These are phyloP conservation scores for Staphylotrichum longicolle DNA, from an alignment of 495 filamentous ascomycete species.

Conservation along the genomic window DNA sequence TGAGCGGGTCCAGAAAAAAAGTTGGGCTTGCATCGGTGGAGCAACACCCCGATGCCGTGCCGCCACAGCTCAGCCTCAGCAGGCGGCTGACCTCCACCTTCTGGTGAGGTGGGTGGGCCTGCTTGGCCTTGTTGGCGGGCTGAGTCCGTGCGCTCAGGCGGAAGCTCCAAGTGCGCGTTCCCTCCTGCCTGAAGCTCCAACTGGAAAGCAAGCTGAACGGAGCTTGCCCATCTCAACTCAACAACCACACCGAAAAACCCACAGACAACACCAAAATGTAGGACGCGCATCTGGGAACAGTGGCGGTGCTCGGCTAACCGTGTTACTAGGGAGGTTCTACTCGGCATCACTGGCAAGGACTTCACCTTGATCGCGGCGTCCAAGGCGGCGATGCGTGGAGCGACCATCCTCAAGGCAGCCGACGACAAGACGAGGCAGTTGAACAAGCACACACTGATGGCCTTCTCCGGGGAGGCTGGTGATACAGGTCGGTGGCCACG, in stretches of 20 bases:
- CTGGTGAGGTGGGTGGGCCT: not conserved
- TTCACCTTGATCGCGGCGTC: constrained; percentile 97
- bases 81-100: not conserved
- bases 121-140: constrained; percentile 15
- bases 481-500: constrained; percentile 70
- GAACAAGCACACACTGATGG: constrained; percentile 92
- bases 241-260: constrained; percentile 1
- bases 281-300: not conserved
- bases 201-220: constrained; percentile 29
- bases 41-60: constrained; percentile 24
- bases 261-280: constrained; percentile 26
- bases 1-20: constrained; percentile 28
- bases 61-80: constrained; percentile 18
- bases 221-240: constrained; percentile 10
- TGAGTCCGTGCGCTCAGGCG: constrained; percentile 13
- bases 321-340: constrained; percentile 81
- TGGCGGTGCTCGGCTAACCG: not conserved
- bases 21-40: constrained; percentile 29
- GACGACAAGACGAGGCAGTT: constrained; percentile 94
- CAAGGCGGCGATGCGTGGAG: constrained; percentile 95
- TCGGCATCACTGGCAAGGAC: constrained; percentile 98
- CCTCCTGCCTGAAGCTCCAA: constrained; percentile 8
- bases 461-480: constrained; percentile 93
- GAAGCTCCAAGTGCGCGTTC: constrained; percentile 23
- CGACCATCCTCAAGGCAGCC: constrained; percentile 89